Percentiles rank a stretch among this genome's conserved stretches.
phyloP scores from a whole-genome alignment of 345 rosid species.

The Adansonia digitata region DNA sequence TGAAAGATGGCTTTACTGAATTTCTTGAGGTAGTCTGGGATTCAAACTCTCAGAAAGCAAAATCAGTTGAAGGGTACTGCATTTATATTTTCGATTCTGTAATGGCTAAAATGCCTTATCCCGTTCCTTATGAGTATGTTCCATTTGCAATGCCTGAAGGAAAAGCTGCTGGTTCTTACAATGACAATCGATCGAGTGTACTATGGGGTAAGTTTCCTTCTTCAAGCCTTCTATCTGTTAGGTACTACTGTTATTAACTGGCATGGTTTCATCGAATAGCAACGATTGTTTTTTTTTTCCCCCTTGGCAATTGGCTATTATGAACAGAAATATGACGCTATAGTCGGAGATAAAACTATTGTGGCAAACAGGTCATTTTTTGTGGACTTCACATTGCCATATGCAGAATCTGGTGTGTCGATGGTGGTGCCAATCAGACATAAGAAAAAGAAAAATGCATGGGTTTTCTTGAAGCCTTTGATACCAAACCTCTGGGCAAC shows the following conservation, averaged over 20 bases:
- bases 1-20: slow-evolving; percentile 28
- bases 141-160: slow-evolving; percentile 26
- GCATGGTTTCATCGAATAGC: background rate
- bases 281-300: background rate
- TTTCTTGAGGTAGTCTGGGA: slow-evolving; percentile 37
- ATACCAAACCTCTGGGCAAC: slow-evolving; percentile 60
- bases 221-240: background rate
- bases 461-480: slow-evolving; percentile 67
- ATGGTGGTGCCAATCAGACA: slow-evolving; percentile 58
- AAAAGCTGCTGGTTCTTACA: slow-evolving; percentile 19
- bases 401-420: slow-evolving; percentile 57
- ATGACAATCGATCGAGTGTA: slow-evolving; percentile 40
- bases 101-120: slow-evolving; percentile 35
- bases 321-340: slow-evolving; percentile 46
- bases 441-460: slow-evolving; percentile 37
- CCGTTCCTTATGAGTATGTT: slow-evolving; percentile 27
- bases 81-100: slow-evolving; percentile 47
- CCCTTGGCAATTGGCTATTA: background rate
- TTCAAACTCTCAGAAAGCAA: background rate
- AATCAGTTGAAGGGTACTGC: slow-evolving; percentile 28
- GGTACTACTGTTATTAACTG: background rate
- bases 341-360: slow-evolving; percentile 66
- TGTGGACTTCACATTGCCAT: slow-evolving; percentile 70
- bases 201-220: slow-evolving; percentile 31
- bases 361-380: slow-evolving; percentile 33